Evolutionary conservation across 2,329 filamentous ascomycete genomes (phyloP).

Genomic region (Penicillium sp.): DNA sequence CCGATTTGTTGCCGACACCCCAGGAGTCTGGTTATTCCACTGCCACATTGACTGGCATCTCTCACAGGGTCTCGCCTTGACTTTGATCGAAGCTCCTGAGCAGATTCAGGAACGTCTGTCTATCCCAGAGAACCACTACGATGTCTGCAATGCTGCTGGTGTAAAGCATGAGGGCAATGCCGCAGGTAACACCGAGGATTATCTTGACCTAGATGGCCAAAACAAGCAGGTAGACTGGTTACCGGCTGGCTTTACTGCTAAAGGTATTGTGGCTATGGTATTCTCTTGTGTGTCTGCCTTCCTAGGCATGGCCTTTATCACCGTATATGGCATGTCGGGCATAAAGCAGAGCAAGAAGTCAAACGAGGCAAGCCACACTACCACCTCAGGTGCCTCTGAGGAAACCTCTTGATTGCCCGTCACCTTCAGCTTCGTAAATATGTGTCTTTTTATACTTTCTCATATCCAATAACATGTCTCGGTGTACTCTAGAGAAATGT

Average conservation of each 20-base stretch:
- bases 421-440: no score
- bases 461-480: no score
- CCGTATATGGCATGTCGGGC: conserved; percentile 57
- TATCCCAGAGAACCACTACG: conserved; percentile 64
- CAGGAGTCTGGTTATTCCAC: conserved; percentile 70
- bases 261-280: conserved; percentile 72
- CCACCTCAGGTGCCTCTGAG: neutral
- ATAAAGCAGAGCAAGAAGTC: conserved; percentile 7
- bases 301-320: conserved; percentile 67
- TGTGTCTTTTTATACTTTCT: no score
- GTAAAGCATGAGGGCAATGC: conserved; percentile 68
- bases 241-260: conserved; percentile 69
- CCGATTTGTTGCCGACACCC: conserved; percentile 48
- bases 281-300: conserved; percentile 72
- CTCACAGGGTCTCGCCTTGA: conserved; percentile 65
- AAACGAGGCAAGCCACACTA: neutral
- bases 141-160: conserved; percentile 57
- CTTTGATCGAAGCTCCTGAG: conserved; percentile 64
- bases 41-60: conserved; percentile 83
- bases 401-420: neutral
- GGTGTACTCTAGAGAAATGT: no score
- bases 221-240: conserved; percentile 58
- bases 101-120: conserved; percentile 62
- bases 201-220: conserved; percentile 65
- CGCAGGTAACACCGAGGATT: conserved; percentile 67